Percentiles rank a stretch among this genome's conserved stretches.
phyloP scores from a whole-genome alignment of 371 early-diverging fungal species.

The Mucor racemosus region DNA sequence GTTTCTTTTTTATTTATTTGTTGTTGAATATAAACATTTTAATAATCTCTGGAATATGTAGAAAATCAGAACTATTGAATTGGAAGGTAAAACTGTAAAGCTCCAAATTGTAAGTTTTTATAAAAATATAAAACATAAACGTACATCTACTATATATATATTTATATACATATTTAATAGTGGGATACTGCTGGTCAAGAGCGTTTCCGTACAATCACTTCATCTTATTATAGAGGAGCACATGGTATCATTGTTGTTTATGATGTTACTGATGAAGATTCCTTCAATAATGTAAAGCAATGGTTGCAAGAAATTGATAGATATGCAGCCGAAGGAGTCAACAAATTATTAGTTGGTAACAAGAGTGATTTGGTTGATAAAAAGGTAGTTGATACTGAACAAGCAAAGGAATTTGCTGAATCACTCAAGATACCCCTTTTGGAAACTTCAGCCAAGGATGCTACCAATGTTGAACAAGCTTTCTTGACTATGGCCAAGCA shows the following conservation, averaged over 20 bases:
- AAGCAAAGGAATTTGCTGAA: slow-evolving; percentile 88
- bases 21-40: background rate
- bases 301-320: slow-evolving; percentile 98
- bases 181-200: slow-evolving; percentile 99
- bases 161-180: slow-evolving; percentile 24
- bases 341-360: slow-evolving; percentile 98
- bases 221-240: slow-evolving; percentile 98
- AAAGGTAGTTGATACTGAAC: slow-evolving; percentile 79
- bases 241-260: slow-evolving; percentile 99
- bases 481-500: slow-evolving; percentile 95
- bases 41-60: slow-evolving; percentile 28
- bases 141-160: background rate
- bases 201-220: slow-evolving; percentile 98
- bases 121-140: background rate
- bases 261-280: slow-evolving; percentile 96
- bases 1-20: slow-evolving; percentile 22
- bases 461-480: slow-evolving; percentile 95
- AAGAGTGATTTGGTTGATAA: slow-evolving; percentile 96
- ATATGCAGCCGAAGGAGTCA: slow-evolving; percentile 71
- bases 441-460: slow-evolving; percentile 94
- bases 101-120: slow-evolving; percentile 86
- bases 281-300: slow-evolving; percentile 89
- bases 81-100: slow-evolving; percentile 98
- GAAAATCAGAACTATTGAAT: slow-evolving; percentile 99
- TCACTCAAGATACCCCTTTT: slow-evolving; percentile 86